phyloP scores from a whole-genome alignment of 768 basidiomycete genomes.

The Dacryopinax primogenitus region DNA sequence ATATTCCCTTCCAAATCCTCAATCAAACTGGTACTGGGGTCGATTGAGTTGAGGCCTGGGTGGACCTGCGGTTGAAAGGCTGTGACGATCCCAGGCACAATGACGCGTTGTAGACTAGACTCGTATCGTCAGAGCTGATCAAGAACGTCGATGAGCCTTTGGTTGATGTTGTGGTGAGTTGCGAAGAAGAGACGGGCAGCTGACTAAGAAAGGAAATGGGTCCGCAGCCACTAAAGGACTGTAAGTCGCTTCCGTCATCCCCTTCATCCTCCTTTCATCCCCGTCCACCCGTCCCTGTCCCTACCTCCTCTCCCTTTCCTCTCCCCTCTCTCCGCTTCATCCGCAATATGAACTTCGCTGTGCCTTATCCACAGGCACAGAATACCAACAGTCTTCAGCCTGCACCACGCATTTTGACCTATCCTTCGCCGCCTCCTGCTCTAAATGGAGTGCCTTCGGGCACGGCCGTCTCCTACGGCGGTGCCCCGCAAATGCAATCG shows the following conservation, averaged over 20 bases:
- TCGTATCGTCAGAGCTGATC: no score
- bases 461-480: neutral
- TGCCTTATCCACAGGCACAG: slow-evolving; percentile 6
- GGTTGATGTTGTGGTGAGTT: no score
- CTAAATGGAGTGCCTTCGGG: slow-evolving; percentile 2
- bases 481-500: slow-evolving; percentile 1
- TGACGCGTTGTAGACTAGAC: no score
- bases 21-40: no score
- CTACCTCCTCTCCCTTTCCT: neutral
- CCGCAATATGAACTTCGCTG: slow-evolving; percentile 3
- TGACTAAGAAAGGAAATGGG: slow-evolving; percentile 5
- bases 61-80: no score
- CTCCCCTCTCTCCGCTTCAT: neutral
- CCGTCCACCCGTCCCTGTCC: neutral
- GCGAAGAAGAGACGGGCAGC: no score
- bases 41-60: no score
- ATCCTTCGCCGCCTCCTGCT: neutral
- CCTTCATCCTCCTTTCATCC: neutral
- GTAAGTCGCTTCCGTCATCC: neutral
- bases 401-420: neutral
- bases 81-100: no score
- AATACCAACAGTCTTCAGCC: slow-evolving; percentile 3
- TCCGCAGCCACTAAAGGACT: neutral
- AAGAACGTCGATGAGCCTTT: no score
- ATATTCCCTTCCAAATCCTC: no score